Percentiles rank a stretch among this genome's conserved stretches.
Conservation (phyloP, 805 yeast species). For the Candida stauntonica region DNA sequence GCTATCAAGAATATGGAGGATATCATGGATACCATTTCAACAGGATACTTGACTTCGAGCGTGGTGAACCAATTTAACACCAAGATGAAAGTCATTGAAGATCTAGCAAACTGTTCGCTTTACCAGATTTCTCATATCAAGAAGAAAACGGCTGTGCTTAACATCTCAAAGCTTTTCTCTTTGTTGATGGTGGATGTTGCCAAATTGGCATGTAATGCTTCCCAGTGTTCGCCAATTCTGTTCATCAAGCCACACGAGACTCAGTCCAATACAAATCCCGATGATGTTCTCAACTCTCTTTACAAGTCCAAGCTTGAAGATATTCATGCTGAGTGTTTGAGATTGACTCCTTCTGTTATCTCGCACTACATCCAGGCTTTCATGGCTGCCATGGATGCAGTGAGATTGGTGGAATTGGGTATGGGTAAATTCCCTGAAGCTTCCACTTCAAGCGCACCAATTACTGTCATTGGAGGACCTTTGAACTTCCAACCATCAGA, state of each 20-base stretch:
- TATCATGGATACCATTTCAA: constrained; percentile 31
- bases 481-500: constrained; percentile 24
- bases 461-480: constrained; percentile 30
- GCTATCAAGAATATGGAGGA: constrained; percentile 32
- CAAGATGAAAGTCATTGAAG: constrained; percentile 23
- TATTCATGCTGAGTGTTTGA: constrained; percentile 13
- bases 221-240: constrained; percentile 32
- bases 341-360: constrained; percentile 26
- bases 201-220: constrained; percentile 27
- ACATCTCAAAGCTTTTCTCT: constrained; percentile 32
- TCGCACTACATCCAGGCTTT: constrained; percentile 30
- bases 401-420: constrained; percentile 36
- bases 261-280: constrained; percentile 24
- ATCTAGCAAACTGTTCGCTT: constrained; percentile 15
- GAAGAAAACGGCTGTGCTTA: constrained; percentile 31
- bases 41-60: constrained; percentile 24
- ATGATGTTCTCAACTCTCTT: constrained; percentile 26
- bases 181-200: constrained; percentile 30
- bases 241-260: constrained; percentile 34
- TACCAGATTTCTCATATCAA: constrained; percentile 26
- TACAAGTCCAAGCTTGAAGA: constrained; percentile 23
- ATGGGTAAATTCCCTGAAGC: constrained; percentile 33
- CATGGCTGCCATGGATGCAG: constrained; percentile 29
- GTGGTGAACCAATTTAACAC: constrained; percentile 25
- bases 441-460: constrained; percentile 14